Percentiles rank a stretch among this genome's conserved stretches.
phyloP scores from a whole-genome alignment of 208 protist species.

The Angomonas deanei region DNA sequence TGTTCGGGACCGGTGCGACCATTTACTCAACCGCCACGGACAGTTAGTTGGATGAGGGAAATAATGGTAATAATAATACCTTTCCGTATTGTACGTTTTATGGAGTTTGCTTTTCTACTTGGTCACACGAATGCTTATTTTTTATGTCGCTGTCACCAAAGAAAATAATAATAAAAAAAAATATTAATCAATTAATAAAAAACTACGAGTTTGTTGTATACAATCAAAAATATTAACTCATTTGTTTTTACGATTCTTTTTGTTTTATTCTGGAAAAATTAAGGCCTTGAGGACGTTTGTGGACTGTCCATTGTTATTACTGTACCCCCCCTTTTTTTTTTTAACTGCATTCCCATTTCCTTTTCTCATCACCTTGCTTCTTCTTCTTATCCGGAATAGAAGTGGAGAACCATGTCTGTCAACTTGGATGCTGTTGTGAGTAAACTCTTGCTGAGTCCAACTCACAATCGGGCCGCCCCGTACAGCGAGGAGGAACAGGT shows the following conservation, averaged over 20 bases:
- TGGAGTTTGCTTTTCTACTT: too few species aligned
- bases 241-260: too few species aligned
- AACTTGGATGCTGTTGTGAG: slow-evolving; percentile 52
- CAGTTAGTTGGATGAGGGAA: background rate
- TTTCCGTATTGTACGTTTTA: too few species aligned
- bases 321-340: background rate
- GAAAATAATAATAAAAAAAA: background rate
- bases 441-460: slow-evolving; percentile 55
- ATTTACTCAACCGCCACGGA: slow-evolving; percentile 15
- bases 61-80: background rate
- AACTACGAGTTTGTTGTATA: too few species aligned
- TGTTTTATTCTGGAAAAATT: too few species aligned
- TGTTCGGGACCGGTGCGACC: slow-evolving; percentile 21
- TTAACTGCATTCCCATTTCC: too few species aligned
- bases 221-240: too few species aligned
- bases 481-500: slow-evolving; percentile 4
- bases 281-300: too few species aligned
- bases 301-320: background rate
- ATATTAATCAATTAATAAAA: background rate
- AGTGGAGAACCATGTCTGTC: background rate
- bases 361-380: slow-evolving; percentile 1
- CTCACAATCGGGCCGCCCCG: slow-evolving; percentile 48
- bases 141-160: too few species aligned
- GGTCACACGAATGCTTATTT: too few species aligned
- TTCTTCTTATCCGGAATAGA: background rate